phyloP scores from a whole-genome alignment of 139 green algal species.

The Zygnema cylindricum region DNA sequence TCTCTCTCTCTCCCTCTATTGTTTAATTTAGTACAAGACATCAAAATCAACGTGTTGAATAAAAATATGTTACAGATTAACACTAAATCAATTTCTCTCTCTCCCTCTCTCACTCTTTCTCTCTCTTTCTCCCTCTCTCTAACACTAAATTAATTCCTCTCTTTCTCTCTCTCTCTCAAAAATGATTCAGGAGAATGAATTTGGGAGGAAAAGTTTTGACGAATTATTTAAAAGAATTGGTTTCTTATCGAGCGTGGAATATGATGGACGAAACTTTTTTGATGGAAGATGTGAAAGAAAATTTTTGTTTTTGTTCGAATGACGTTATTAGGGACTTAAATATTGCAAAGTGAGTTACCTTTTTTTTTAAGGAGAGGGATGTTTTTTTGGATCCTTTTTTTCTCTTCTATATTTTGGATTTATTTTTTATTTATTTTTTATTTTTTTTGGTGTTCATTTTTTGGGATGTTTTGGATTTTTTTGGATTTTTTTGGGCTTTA shows the following conservation, averaged over 20 bases:
- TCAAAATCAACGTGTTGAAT: too few relatives aligned
- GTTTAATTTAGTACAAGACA: too few relatives aligned
- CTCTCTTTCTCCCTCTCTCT: too few relatives aligned
- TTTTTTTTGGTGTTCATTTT: neutral
- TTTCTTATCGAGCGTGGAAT: constrained; percentile 88
- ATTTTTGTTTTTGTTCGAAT: constrained; percentile 82
- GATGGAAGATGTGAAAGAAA: constrained; percentile 93
- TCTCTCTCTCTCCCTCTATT: too few relatives aligned
- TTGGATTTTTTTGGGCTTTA: too few relatives aligned
- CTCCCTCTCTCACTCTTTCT: too few relatives aligned
- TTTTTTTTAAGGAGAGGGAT: neutral
- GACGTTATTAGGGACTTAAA: constrained; percentile 60
- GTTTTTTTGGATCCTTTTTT: neutral
- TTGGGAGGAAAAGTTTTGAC: constrained; percentile 97
- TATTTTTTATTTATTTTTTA: neutral
- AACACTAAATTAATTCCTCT: too few relatives aligned
- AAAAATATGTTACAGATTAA: too few relatives aligned
- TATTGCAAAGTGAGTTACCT: constrained; percentile 22
- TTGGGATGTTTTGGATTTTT: too few relatives aligned
- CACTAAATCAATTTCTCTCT: too few relatives aligned
- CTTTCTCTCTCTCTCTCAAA: too few relatives aligned
- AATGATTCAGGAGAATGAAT: constrained; percentile 84
- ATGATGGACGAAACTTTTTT: constrained; percentile 95
- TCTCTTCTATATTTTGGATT: neutral
- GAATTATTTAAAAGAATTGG: constrained; percentile 96